phyloP scores from a whole-genome alignment of 2,329 filamentous ascomycete species.

The Rutstroemia sp. region DNA sequence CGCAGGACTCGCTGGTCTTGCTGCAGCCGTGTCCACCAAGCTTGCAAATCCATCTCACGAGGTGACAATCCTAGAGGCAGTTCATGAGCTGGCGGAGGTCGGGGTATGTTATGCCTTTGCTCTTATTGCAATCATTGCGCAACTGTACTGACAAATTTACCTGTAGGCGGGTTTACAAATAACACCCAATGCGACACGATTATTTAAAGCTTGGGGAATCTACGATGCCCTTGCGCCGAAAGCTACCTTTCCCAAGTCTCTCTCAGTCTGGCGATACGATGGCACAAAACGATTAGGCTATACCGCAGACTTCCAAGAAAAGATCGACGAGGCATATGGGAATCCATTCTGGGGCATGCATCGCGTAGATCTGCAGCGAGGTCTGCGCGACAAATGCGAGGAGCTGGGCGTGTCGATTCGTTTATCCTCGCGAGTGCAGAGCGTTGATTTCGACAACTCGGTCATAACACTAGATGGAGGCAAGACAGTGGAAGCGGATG shows the following conservation, averaged over 20 bases:
- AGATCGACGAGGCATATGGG: slow-evolving; percentile 16
- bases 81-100: slow-evolving; percentile 34
- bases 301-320: slow-evolving; percentile 21
- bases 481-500: slow-evolving; percentile 38
- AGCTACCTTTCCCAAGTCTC: slow-evolving; percentile 35
- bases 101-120: slow-evolving; percentile 14
- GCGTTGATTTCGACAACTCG: slow-evolving; percentile 19
- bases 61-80: slow-evolving; percentile 37
- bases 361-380: slow-evolving; percentile 40
- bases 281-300: slow-evolving; percentile 31
- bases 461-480: slow-evolving; percentile 17
- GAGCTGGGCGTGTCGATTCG: slow-evolving; percentile 33
- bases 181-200: slow-evolving; percentile 25
- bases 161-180: slow-evolving; percentile 25
- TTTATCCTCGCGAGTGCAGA: slow-evolving; percentile 31
- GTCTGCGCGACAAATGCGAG: slow-evolving; percentile 34
- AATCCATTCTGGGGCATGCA: slow-evolving; percentile 39
- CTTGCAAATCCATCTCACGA: slow-evolving; percentile 31
- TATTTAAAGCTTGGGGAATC: slow-evolving; percentile 26
- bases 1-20: slow-evolving; percentile 37
- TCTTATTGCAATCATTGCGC: not conserved
- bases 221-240: slow-evolving; percentile 15
- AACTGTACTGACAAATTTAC: not conserved
- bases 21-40: slow-evolving; percentile 32
- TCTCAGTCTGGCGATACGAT: slow-evolving; percentile 47